Conservation (phyloP, 768 basidiomycete genomes). For the Daedaleopsis sinensis region DNA sequence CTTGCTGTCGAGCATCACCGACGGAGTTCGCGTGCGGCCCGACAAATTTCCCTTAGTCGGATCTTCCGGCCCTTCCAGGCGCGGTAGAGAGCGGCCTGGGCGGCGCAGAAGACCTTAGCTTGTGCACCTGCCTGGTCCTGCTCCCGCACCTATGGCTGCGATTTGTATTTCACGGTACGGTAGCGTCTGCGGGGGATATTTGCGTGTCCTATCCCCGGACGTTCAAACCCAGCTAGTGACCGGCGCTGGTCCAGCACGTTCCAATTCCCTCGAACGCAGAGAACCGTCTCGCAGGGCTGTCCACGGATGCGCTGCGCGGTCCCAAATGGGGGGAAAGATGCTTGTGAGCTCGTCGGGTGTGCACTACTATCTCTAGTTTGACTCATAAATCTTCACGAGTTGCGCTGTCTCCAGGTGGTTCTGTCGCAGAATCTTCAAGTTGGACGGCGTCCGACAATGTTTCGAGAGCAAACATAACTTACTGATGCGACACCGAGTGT, state of each 20-base stretch:
- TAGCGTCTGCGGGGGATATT: background rate
- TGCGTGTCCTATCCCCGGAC: background rate
- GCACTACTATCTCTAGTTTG: too few species aligned
- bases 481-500: too few species aligned
- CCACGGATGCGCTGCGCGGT: too few species aligned
- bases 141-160: background rate
- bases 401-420: too few species aligned
- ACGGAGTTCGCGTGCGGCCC: background rate
- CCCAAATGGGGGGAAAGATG: too few species aligned
- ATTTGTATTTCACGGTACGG: background rate
- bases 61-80: background rate
- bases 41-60: background rate
- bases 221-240: background rate
- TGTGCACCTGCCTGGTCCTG: background rate
- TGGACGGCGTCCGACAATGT: too few species aligned
- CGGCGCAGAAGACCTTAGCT: background rate
- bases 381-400: too few species aligned
- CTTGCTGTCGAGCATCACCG: background rate
- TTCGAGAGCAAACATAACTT: too few species aligned
- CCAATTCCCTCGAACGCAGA: background rate
- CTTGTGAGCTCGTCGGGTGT: too few species aligned
- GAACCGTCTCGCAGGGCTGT: background rate
- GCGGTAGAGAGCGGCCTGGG: conserved; percentile 1
- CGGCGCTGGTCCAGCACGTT: background rate
- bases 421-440: too few species aligned